phyloP scores from a whole-genome alignment of 2,329 filamentous ascomycete species.

The Diaporthe citriasiana region DNA sequence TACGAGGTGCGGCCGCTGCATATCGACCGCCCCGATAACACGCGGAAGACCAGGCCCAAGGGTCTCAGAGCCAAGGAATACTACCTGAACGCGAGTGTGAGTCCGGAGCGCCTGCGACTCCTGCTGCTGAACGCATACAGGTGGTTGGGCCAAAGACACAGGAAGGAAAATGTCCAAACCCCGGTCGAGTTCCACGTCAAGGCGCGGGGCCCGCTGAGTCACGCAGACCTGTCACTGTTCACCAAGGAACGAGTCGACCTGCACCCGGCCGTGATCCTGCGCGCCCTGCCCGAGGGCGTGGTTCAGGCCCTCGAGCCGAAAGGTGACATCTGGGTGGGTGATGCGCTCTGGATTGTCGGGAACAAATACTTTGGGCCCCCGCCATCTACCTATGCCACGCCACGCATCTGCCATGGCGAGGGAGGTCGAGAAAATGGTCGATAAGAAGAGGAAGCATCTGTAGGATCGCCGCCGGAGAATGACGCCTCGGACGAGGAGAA shows the following conservation, averaged over 20 bases:
- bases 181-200: constrained; percentile 10
- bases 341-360: neutral
- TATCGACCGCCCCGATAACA: fast-evolving
- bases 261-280: constrained; percentile 11
- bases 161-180: neutral
- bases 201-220: neutral
- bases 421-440: neutral
- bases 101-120: constrained; percentile 26
- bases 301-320: neutral
- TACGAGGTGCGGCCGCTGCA: neutral
- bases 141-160: neutral
- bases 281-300: neutral
- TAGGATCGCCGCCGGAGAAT: neutral
- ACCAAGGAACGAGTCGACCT: neutral
- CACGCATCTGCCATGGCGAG: neutral
- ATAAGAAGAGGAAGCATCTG: neutral
- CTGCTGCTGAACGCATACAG: neutral
- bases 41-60: fast-evolving
- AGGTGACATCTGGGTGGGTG: neutral
- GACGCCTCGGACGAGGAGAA: neutral
- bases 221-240: neutral
- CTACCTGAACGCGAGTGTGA: neutral
- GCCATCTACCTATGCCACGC: neutral
- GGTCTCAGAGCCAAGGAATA: neutral
- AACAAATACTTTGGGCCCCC: fast-evolving